Percentiles rank a stretch among this genome's conserved stretches.
Conservation (phyloP, 345 rosid species). For the Excoecaria agallocha region DNA sequence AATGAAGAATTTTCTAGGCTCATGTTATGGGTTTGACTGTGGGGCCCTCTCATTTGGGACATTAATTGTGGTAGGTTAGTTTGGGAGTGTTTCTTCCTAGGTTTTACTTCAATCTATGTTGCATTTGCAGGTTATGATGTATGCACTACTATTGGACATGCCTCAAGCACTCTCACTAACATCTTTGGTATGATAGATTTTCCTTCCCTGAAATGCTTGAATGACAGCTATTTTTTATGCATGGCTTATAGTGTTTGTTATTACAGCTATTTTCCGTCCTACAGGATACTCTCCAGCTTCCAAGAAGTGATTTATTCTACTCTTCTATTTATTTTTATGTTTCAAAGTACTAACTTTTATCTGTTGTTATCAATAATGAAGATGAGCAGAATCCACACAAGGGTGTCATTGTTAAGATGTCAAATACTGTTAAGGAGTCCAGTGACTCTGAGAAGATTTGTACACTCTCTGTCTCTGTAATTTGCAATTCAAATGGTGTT, state of each 20-base stretch:
- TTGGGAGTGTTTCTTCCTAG: neutral
- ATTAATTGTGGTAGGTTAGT: neutral
- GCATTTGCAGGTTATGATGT: conserved; percentile 74
- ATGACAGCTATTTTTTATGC: neutral
- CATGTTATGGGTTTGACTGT: neutral
- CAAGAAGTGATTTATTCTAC: neutral
- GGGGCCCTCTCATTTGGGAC: conserved; percentile 5
- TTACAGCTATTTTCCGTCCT: neutral
- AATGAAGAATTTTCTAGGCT: neutral
- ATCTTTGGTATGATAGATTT: conserved; percentile 52
- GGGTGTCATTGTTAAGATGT: conserved; percentile 81
- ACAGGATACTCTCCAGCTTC: neutral
- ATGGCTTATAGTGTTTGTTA: neutral
- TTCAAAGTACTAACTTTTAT: conserved; percentile 27
- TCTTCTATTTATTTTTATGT: neutral
- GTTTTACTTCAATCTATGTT: conserved; percentile 19
- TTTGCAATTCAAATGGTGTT: conserved; percentile 62
- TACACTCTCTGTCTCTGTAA: conserved; percentile 75
- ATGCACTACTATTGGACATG: conserved; percentile 66
- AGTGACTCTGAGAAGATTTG: conserved; percentile 41
- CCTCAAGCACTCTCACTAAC: conserved; percentile 44
- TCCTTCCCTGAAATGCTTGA: neutral
- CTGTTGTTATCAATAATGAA: conserved; percentile 29
- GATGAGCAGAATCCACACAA: conserved; percentile 69
- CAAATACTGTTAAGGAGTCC: conserved; percentile 18